These are phyloP conservation scores for Torulaspora maleeae DNA, from an alignment of 805 yeast genomes.

Conservation along the genomic window DNA sequence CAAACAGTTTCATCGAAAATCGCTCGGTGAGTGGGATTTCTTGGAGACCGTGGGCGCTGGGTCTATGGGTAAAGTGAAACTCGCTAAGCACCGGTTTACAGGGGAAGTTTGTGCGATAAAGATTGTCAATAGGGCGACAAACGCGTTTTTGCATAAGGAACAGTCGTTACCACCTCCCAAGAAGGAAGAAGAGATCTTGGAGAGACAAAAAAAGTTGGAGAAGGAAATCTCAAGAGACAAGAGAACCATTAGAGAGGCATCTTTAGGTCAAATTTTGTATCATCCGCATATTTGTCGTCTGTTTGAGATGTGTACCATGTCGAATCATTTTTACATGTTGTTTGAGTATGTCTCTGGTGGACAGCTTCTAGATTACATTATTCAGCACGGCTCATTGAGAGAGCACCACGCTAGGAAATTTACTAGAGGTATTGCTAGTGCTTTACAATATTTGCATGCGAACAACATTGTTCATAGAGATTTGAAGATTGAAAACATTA, in stretches of 20 bases:
- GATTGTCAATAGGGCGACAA: slow-evolving; percentile 86
- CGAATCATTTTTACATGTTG: slow-evolving; percentile 93
- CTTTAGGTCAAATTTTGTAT: slow-evolving; percentile 80
- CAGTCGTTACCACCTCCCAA: slow-evolving; percentile 62
- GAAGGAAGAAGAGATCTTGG: slow-evolving; percentile 52
- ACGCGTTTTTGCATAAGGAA: slow-evolving; percentile 67
- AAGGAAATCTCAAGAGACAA: slow-evolving; percentile 86
- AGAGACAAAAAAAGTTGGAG: slow-evolving; percentile 64
- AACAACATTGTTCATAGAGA: slow-evolving; percentile 97
- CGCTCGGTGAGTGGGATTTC: slow-evolving; percentile 97
- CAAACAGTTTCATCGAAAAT: slow-evolving; percentile 65
- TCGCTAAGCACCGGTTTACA: slow-evolving; percentile 81
- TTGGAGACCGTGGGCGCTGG: slow-evolving; percentile 96
- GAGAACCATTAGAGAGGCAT: slow-evolving; percentile 92
- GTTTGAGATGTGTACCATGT: slow-evolving; percentile 93
- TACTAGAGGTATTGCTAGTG: slow-evolving; percentile 90
- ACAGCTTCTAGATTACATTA: slow-evolving; percentile 94
- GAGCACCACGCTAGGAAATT: slow-evolving; percentile 93
- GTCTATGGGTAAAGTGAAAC: slow-evolving; percentile 97
- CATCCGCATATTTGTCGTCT: slow-evolving; percentile 91
- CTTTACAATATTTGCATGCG: slow-evolving; percentile 87
- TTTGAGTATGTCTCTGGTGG: slow-evolving; percentile 97
- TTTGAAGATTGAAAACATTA: slow-evolving; percentile 90
- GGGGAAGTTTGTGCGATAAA: slow-evolving; percentile 86
- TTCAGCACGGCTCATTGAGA: slow-evolving; percentile 89